Base-by-base conservation (phyloP, 1,284 basidiomycete genomes). In the Puccinia polysora region DNA sequence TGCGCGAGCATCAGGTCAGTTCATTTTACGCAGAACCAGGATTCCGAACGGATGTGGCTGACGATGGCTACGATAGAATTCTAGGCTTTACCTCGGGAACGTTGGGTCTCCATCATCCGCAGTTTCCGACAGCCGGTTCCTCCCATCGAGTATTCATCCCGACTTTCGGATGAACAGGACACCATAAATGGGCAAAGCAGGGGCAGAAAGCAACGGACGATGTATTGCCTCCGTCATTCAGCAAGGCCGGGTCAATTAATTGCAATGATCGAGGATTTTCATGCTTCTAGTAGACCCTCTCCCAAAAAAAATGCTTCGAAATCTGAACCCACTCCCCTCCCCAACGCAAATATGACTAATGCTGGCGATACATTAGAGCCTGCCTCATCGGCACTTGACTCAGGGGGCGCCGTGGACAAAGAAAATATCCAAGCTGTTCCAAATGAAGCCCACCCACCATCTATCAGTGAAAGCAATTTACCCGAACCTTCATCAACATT, bases 1-100 rank as follows among this genome's bases (percentile, higher is more conserved):
- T 45, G 36, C 65, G 55, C 43, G 43, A 69, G 58, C 65, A 58
- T 20, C 65, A 69, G 65, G 65, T 69, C 14, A 45, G 65, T 28
- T 34, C 38, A 47, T 49, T 49, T n/a, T 25, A 25, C 7, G 7
- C 23, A 49, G 20, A 4, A 4, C 30, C 47, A 34, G 2, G 25
- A 23, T 14, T 64, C 6, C 4, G 49, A 18, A 25, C 30, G 4
- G 18, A 1, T 30, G 30, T 49, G n/a, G 7, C 30, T 43, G 32
- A 25, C 18, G 34, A 32, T 20, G 45, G 47, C 32, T 2, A 23
- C 34, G 23, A 14, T n/a, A 14, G 2, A 25, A 18, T 32, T n/a
- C 45, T 23, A 69, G 65, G 43, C 65, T 47, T 36, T 28, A 40
- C 34, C 65, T n/a, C 32, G 34, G 18, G 40, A 59, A 32, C 65